Evolutionary conservation across 208 protist genomes (phyloP), one percentile per base, ranked within the genome.

Genomic region (Leptomonas seymouri): DNA sequence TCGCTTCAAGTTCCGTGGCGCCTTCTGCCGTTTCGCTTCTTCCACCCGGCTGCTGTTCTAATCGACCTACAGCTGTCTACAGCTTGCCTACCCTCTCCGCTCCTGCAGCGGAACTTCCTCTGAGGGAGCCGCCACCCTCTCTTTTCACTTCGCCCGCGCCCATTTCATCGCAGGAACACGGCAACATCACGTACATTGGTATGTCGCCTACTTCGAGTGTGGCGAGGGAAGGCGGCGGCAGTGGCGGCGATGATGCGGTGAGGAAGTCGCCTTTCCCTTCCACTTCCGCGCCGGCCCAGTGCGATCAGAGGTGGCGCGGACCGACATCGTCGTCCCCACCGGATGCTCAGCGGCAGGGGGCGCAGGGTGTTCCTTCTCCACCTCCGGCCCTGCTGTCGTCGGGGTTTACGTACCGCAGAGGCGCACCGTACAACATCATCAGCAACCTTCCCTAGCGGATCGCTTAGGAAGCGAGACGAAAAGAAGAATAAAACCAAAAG

Each of bases 341-440:
- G 5, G 49, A 23, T 28, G 49, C 25, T 11, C 16, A 54, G 15
- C 20, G 15, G 21, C 7, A 3, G 20, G 15, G n/a, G 11, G 7
- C 6, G 4, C n/a, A 11, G 6, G 25, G 3, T 5, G 49, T 21
- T 3, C 49, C 23, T 54, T 23, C 49, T 5, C 49, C 49, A 14
- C 25, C 49, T 23, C 25, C 54, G 3, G 28, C 54, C 6, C 31
- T 30, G 28, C 8, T 23, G 36, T 60, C n/a, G 20, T 60, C 54
- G 9, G 54, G 36, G 8, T 21, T 34, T 5, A 18, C 44, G 21
- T 72, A 65, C n/a, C 67, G 56, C 25, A 44, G 67, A 20, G 67
- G 67, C 11, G 67, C 67, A 15, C 56, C 57, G 23, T 72, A 65
- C 48, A 72, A 65, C 57, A 72, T 72, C 25, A 72, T 72, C 67